Evolutionary conservation across 371 early-diverging fungal genomes (phyloP), one percentile per base, ranked within the genome.

Genomic region (Parasitella parasitica): DNA sequence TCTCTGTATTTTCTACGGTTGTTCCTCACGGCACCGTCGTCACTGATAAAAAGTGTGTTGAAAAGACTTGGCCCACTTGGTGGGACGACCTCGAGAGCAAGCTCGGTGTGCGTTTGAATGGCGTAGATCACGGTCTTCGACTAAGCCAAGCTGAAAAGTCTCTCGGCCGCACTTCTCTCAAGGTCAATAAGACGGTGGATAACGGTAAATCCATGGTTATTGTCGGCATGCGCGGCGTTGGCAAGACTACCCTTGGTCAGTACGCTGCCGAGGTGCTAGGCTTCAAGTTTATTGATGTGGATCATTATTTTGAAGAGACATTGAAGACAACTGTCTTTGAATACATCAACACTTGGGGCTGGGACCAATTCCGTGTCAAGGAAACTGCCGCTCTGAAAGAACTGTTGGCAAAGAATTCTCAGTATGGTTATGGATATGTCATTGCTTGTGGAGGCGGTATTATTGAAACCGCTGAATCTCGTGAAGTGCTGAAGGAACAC

Each of bases 61-160:
- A 95, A 71, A 98, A 98, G 85, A 97, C 98, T 0, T 97, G 96
- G 96, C 98, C 98, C 9, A 86, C 82, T 16, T 98, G 97, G 97
- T 98, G 97, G 97, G 97, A 96, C 63, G 90, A 89, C 35, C 81
- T 98, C 7, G 91, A 91, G 55, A 77, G 82, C 62, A 86, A 84
- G 30, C 77, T 97, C 30, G 90, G 90, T 16, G 92, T 91, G 5
- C 79, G 81, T 11, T 63, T 91, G 3, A 72, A 76, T 4, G 98
- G 97, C 32, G 70, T 89, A 27, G 94, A 93, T 71, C 85, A 89
- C 22, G 80, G 83, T 11, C 67, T 71, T 18, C 74, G 70, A 15
- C 67, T 78, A 18, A 70, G 70, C 3, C 69, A 80, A 26, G 63
- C 72, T 30, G 72, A 75, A 50, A 72, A 68, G 51, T 49, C 59